Conservation (phyloP, 2,329 filamentous ascomycete genomes). For the Claviceps capensis region DNA sequence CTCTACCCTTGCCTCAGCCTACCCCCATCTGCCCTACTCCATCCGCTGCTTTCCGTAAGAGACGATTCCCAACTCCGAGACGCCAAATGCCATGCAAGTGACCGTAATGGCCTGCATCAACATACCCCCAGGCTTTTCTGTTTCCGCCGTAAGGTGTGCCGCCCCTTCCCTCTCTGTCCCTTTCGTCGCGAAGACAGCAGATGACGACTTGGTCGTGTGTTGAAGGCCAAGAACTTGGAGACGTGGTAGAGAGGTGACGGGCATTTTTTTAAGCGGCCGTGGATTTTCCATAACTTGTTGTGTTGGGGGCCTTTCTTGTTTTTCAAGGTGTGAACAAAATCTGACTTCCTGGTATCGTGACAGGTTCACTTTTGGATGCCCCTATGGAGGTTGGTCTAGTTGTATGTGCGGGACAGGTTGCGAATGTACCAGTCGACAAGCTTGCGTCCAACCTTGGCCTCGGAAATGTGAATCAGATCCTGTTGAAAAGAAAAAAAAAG, state of each 20-base stretch:
- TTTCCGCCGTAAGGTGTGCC: background rate
- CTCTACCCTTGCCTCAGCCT: background rate
- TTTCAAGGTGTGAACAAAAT: too few species aligned
- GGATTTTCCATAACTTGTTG: background rate
- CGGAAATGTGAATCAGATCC: slow-evolving; percentile 97
- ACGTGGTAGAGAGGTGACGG: background rate
- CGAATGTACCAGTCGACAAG: slow-evolving; percentile 98
- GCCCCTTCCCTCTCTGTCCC: background rate
- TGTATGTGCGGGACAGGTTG: slow-evolving; percentile 92
- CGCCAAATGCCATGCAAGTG: slow-evolving; percentile 26
- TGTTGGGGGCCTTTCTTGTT: background rate
- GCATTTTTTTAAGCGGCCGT: background rate
- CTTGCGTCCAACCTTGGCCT: slow-evolving; percentile 95
- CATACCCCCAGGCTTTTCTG: background rate
- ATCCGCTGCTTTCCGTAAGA: background rate
- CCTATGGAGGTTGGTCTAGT: slow-evolving; percentile 13
- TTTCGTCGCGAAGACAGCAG: background rate
- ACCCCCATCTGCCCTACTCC: background rate
- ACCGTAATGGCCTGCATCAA: slow-evolving; percentile 18
- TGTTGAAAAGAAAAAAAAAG: slow-evolving; percentile 18
- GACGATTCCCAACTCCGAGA: slow-evolving; percentile 25
- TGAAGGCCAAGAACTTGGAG: background rate
- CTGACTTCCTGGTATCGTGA: background rate
- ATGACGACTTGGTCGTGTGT: background rate
- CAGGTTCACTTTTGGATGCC: background rate